Evolutionary conservation across 768 basidiomycete genomes (phyloP), one percentile per base, ranked within the genome.

Genomic region (Lactarius psammicola): DNA sequence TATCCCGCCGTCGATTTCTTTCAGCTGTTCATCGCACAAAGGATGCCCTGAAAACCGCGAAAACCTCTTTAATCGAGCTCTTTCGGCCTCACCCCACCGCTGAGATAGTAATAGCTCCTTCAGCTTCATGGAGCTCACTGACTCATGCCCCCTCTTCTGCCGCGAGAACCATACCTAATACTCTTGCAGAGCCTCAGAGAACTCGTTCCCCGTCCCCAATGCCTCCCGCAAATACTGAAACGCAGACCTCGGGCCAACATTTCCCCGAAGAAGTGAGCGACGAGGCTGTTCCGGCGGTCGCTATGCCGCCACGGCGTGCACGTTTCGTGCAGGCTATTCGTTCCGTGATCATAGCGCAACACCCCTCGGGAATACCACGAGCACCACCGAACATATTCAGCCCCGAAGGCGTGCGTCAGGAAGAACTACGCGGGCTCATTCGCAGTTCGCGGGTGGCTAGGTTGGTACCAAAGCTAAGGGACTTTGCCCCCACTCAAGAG

Each of bases 401-500:
- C 13, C 56, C 59, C 33, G 64, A 71, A 11, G 58, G 64, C 23
- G 54, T 49, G 18, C 60, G 59, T 3, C 61, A 69, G 11, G 72
- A 75, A 63, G 65, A 71, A 54, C 56, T 65, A 49, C 60, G 34
- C 2, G 65, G 65, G 26, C 76, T 76, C n/a, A 73, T 81, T 20
- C 73, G 80, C 46, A 78, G 80, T 28, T 85, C 87, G 20, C 81
- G 87, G 17, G 76, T 89, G 6, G 78, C 83, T 18, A 75, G 76
- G 15, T 74, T 89, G 54, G 77, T 80, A 8, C 85, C 86, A 15
- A 85, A 81, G 66, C 74, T 92, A 61, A 80, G 78, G 64, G 78
- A 77, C 44, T 71, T 90, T 69, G 80, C 81, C 61, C 74, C 82
- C 7, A 85, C 84, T 0, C 83, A 89, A 71, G 86, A 86, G 67